Percentiles rank a stretch among this genome's conserved stretches.
phyloP scores from a whole-genome alignment of 352 stramenopile species.

The Pythium volutum region DNA sequence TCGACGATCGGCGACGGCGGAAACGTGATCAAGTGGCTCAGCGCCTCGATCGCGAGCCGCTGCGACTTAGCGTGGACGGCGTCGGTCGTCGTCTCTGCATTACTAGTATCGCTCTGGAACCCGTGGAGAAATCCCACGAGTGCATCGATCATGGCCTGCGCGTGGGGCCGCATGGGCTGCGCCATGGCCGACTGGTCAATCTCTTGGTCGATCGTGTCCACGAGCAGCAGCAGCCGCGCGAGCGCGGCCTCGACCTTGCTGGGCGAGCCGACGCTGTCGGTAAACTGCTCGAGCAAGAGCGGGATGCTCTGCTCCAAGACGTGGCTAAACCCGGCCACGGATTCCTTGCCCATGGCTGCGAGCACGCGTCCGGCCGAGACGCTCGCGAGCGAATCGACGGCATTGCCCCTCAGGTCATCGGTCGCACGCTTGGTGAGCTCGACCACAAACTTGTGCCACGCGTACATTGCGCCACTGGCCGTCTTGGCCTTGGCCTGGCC shows the following conservation, averaged over 20 bases:
- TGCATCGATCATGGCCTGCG: conserved; percentile 49
- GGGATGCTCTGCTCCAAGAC: conserved; percentile 64
- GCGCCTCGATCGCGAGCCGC: conserved; percentile 56
- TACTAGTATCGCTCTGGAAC: too few species aligned
- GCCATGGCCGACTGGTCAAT: conserved; percentile 69
- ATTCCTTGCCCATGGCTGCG: conserved; percentile 63
- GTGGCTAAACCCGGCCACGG: conserved; percentile 58
- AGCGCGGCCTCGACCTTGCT: conserved; percentile 72
- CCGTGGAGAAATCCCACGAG: conserved; percentile 53
- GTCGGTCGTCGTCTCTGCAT: conserved; percentile 25
- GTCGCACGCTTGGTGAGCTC: conserved; percentile 65
- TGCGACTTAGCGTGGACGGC: conserved; percentile 44
- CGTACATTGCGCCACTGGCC: conserved; percentile 55
- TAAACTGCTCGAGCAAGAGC: conserved; percentile 63
- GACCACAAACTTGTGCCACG: conserved; percentile 85
- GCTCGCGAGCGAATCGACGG: conserved; percentile 79
- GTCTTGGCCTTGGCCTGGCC: conserved; percentile 57
- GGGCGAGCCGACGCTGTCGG: conserved; percentile 38
- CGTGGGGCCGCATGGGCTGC: conserved; percentile 76
- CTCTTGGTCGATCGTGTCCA: conserved; percentile 82
- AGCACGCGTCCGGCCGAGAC: conserved; percentile 71
- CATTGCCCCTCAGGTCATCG: conserved; percentile 62
- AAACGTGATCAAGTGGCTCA: conserved; percentile 76
- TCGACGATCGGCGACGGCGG: conserved; percentile 77
- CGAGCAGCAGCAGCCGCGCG: conserved; percentile 57